A percentile compares a stretch with the other conserved stretches of the same genome.
phyloP scores from a whole-genome alignment of 495 filamentous ascomycete species.

The Penicillium odoratum region DNA sequence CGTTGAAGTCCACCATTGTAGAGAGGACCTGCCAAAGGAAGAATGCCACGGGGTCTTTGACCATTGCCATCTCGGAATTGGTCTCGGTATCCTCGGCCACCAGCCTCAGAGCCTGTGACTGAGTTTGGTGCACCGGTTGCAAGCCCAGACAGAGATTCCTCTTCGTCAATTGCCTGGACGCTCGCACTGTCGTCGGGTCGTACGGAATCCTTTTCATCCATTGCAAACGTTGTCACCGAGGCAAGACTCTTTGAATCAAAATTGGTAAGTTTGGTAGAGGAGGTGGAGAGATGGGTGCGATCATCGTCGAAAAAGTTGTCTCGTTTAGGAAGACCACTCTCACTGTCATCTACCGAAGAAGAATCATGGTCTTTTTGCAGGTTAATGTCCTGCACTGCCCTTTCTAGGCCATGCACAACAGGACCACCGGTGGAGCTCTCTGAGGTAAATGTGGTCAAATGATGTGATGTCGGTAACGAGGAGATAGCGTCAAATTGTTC shows the following conservation, averaged over 20 bases:
- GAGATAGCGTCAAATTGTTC: conserved; percentile 21
- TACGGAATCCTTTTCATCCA: conserved; percentile 93
- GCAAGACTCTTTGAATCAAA: conserved; percentile 89
- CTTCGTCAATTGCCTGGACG: conserved; percentile 85
- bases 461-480: conserved; percentile 22
- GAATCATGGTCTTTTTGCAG: conserved; percentile 31
- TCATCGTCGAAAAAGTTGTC: conserved; percentile 53
- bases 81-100: conserved; percentile 69
- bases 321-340: conserved; percentile 37
- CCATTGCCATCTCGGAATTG: conserved; percentile 73
- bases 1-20: conserved; percentile 31
- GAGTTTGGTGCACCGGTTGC: conserved; percentile 73
- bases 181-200: conserved; percentile 94
- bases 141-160: conserved; percentile 72
- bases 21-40: conserved; percentile 33
- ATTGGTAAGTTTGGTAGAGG: conserved; percentile 81
- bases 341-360: conserved; percentile 31
- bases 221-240: conserved; percentile 84
- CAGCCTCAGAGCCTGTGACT: conserved; percentile 76
- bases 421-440: conserved; percentile 24
- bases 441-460: conserved; percentile 18
- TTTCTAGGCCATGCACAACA: conserved; percentile 34
- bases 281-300: conserved; percentile 69
- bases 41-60: conserved; percentile 35
- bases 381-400: conserved; percentile 36